Evolutionary conservation across 352 stramenopile genomes (phyloP).

Genomic region (Thalassiosira livingstoniorum): DNA sequence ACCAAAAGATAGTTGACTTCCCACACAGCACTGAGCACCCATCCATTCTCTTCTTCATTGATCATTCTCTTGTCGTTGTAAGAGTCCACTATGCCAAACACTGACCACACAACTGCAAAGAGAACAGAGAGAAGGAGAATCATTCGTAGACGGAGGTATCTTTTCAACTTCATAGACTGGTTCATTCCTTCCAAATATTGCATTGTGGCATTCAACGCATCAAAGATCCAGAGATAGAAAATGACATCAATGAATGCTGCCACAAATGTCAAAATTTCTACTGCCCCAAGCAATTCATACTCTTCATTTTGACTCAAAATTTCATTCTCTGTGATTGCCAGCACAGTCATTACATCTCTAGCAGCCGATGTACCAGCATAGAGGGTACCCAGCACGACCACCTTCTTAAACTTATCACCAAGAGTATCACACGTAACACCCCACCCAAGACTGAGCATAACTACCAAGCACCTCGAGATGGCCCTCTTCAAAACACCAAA

Average conservation of each 20-base stretch:
- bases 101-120: conserved; percentile 76
- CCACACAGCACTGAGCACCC: conserved; percentile 71
- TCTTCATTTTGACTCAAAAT: conserved; percentile 72
- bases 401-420: conserved; percentile 74
- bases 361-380: conserved; percentile 69
- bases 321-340: conserved; percentile 75
- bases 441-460: conserved; percentile 83
- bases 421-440: conserved; percentile 80
- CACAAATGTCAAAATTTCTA: conserved; percentile 75
- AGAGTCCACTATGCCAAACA: conserved; percentile 80
- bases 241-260: conserved; percentile 72
- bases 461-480: conserved; percentile 74
- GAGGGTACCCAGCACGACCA: conserved; percentile 66
- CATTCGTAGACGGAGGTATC: conserved; percentile 76
- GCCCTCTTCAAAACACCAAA: conserved; percentile 75
- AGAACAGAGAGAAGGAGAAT: conserved; percentile 83
- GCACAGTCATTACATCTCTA: conserved; percentile 74
- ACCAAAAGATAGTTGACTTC: conserved; percentile 84
- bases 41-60: conserved; percentile 70
- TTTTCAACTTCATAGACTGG: conserved; percentile 75
- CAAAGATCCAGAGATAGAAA: conserved; percentile 86
- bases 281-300: conserved; percentile 75
- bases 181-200: conserved; percentile 84
- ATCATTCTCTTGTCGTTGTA: conserved; percentile 75
- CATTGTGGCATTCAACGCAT: conserved; percentile 81